Evolutionary conservation across 2,329 filamentous ascomycete species (phyloP).

Genomic region (Ceratocystis harringtonii): DNA sequence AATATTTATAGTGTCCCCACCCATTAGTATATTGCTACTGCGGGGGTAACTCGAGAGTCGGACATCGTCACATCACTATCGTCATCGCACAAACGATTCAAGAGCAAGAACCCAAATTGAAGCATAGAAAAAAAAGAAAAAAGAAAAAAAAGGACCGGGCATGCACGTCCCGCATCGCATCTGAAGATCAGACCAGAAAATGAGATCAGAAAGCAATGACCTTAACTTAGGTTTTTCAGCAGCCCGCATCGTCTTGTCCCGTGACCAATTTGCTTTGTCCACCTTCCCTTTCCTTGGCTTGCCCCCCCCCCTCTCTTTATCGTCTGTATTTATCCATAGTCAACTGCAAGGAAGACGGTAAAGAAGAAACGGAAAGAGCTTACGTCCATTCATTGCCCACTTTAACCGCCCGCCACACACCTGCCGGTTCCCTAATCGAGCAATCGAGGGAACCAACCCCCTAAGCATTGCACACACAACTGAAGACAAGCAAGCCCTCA

Average conservation of each 20-base stretch:
- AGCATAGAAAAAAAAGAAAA: background rate
- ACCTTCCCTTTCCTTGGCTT: background rate
- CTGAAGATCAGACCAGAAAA: conserved; percentile 1
- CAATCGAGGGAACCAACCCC: background rate
- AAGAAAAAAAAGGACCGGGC: background rate
- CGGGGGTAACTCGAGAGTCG: background rate
- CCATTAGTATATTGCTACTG: background rate
- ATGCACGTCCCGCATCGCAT: background rate
- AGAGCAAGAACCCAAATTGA: background rate
- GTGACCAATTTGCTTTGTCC: background rate
- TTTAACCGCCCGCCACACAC: background rate
- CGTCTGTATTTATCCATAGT: background rate
- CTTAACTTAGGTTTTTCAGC: background rate
- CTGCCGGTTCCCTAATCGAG: background rate
- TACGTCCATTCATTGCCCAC: background rate
- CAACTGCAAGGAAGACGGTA: conserved; percentile 3
- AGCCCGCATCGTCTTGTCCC: background rate
- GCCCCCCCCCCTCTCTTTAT: background rate
- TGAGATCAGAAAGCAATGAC: background rate
- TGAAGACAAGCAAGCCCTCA: background rate
- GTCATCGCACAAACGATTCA: background rate
- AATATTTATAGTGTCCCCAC: background rate
- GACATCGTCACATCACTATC: background rate
- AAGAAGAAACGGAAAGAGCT: background rate
- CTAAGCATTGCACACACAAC: background rate